These are phyloP conservation scores for Marasmius sp. DNA, from an alignment of 1,284 basidiomycete genomes.

Conservation along the genomic window DNA sequence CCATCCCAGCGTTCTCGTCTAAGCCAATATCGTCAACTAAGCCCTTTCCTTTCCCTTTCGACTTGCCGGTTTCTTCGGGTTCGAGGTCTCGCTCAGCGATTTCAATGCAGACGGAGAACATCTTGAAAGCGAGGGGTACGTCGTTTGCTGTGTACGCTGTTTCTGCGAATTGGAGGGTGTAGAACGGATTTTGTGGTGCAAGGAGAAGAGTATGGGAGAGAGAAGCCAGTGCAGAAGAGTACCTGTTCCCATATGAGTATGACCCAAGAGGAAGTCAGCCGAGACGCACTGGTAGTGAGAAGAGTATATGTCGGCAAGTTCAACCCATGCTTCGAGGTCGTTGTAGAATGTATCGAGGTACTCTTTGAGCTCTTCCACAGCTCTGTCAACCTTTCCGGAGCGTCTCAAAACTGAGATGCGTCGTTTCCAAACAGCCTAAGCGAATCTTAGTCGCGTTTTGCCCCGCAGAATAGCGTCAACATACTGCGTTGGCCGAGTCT, in stretches of 20 bases:
- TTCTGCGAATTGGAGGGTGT: conserved; percentile 82
- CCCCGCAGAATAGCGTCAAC: conserved; percentile 25
- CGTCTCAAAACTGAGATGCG: conserved; percentile 71
- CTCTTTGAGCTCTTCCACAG: conserved; percentile 74
- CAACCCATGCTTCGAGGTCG: conserved; percentile 90
- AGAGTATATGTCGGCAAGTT: conserved; percentile 89
- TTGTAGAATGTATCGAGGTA: conserved; percentile 93
- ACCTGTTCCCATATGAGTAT: conserved; percentile 37
- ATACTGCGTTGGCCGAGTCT: conserved; percentile 77
- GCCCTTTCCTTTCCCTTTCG: not conserved
- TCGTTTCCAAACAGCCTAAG: conserved; percentile 81
- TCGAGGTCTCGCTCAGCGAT: conserved; percentile 70
- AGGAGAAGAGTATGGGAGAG: conserved; percentile 83
- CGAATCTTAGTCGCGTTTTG: not conserved
- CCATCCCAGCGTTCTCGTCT: conserved; percentile 25
- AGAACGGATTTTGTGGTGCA: conserved; percentile 84
- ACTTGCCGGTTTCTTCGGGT: conserved; percentile 41
- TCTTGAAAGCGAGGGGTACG: conserved; percentile 77
- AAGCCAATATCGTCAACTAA: conserved; percentile 24
- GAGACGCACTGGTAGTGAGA: conserved; percentile 70
- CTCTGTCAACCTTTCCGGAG: conserved; percentile 60
- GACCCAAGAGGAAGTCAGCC: not conserved
- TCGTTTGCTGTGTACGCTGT: conserved; percentile 81
- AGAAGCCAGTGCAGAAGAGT: conserved; percentile 67
- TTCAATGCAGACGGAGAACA: conserved; percentile 80